Evolutionary conservation across 1,139 yeast genomes (phyloP), one percentile per base, ranked within the genome.

Genomic region (Komagataea norvegica): DNA sequence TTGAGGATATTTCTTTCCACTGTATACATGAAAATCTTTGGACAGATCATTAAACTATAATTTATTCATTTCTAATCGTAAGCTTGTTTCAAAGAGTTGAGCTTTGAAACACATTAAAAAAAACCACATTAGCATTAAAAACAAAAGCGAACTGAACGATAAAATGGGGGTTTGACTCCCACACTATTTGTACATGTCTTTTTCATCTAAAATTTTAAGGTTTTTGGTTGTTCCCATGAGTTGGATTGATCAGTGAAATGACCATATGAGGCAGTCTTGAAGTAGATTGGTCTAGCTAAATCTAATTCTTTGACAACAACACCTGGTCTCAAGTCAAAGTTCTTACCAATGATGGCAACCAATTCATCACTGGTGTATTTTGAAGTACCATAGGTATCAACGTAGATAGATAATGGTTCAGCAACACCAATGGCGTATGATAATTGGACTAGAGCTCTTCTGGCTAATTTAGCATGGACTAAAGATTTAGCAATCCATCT

Each of bases 371-470:
- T 85, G 38, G 89, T 64, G 74, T 82, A 76, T 67, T 85, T 77
- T 56, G 96, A 88, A 51, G 98, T 93, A 61, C 98, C 98, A 68
- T 93, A 93, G 48, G 96, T 82, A 70, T 93, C 97, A 58, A 91
- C 96, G 68, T 87, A 82, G 67, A 91, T 83, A 40, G 96, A 87
- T 65, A 93, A 81, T 62, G 99, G 99, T 73, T 93, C 97, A 59
- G 99, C 97, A 59, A 91, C 96, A 84, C 99, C 99, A 67, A 91
- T 91, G 63, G 99, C 99, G 67, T 91, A 91, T 39, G 98, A 91
- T 73, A 88, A 87, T 75, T 91, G 98, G 48, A 91, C 99, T 61
- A 91, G 79, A 49, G 91, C 95, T 75, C 99, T 88, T 73, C 86
- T 85, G 60, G 96, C 95, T 59, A 93, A 77, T 52, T 94, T 93